A percentile compares a stretch with the other conserved stretches of the same genome.
These are phyloP conservation scores for Mortierella antarctica DNA, from an alignment of 192 early-diverging fungal species.

Conservation along the genomic window DNA sequence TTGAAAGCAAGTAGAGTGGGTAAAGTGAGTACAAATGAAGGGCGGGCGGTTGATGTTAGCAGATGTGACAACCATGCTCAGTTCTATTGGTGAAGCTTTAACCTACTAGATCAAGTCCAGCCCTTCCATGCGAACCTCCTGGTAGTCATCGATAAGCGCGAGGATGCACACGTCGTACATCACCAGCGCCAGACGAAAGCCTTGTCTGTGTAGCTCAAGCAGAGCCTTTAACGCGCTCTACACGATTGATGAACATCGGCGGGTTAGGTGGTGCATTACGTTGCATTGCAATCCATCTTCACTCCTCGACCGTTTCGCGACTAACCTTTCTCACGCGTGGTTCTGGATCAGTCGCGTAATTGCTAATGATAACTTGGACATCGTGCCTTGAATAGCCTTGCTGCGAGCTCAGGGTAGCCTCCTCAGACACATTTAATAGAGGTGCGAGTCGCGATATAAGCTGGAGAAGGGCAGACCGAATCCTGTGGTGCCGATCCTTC, in stretches of 20 bases:
- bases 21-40: background rate
- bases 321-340: constrained; percentile 65
- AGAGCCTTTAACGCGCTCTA: constrained; percentile 62
- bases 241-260: background rate
- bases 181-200: constrained; percentile 56
- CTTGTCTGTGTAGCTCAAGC: constrained; percentile 59
- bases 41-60: background rate
- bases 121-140: constrained; percentile 77
- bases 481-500: constrained; percentile 59
- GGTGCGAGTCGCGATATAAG: constrained; percentile 58
- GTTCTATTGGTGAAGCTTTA: background rate
- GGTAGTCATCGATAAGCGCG: constrained; percentile 76
- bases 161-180: constrained; percentile 73
- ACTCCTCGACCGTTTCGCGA: background rate
- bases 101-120: constrained; percentile 74
- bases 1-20: background rate
- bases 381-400: constrained; percentile 49
- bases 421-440: constrained; percentile 20
- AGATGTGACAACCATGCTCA: background rate
- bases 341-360: constrained; percentile 60
- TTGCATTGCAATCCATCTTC: background rate
- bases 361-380: constrained; percentile 60
- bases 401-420: background rate
- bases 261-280: background rate
- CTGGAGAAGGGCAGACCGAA: constrained; percentile 57